Evolutionary conservation across 768 basidiomycete genomes (phyloP), one percentile per base, ranked within the genome.

Genomic region (Sistotremastrum niveocremeum): DNA sequence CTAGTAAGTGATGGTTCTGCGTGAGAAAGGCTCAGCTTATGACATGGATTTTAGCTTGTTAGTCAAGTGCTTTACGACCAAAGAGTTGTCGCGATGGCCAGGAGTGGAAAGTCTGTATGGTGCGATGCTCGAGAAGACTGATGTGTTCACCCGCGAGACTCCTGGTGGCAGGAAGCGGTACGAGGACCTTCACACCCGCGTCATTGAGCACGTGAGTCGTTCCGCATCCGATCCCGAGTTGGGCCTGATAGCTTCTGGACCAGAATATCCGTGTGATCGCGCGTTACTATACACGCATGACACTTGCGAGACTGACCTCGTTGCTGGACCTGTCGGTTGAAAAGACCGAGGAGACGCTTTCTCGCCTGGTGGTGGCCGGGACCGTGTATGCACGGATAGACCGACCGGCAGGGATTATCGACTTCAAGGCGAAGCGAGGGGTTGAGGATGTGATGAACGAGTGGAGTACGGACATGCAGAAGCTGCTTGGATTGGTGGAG

Each of bases 401-500:
- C 62, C 77, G 95, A 47, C 91, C 91, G 42, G 71, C 83, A 3
- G 93, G 90, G 3, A 75, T 97, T 46, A 77, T 99, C 46, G 82
- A 71, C 58, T 99, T 99, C 72, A 77, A 79, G 54, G 76, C 72
- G 54, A 84, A 83, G 63, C 78, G 79, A 53, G 80, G 72, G 46
- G 76, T 86, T 2, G 93, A 97, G 58, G 90, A 95, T 56, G 82
- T 90, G 4, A 83, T 99, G 81, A 98, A 98, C 58, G 88, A 89
- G 51, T 99, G 95, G 94, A 93, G 89, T 63, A 85, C 81, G 20
- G 93, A 98, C 57, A 89, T 99, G 76, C 85, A 83, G 56, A 90
- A 84, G 65, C 66, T 99, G 57, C 70, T 99, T 49, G 76, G 84
- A 11, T 64, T 95, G 37, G 86, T 91, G 9, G 95, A 99, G 68